Percentiles rank a stretch among this genome's conserved stretches.
These are phyloP conservation scores for Exophiala sp. DNA, from an alignment of 2,329 filamentous ascomycete genomes.

Conservation along the genomic window DNA sequence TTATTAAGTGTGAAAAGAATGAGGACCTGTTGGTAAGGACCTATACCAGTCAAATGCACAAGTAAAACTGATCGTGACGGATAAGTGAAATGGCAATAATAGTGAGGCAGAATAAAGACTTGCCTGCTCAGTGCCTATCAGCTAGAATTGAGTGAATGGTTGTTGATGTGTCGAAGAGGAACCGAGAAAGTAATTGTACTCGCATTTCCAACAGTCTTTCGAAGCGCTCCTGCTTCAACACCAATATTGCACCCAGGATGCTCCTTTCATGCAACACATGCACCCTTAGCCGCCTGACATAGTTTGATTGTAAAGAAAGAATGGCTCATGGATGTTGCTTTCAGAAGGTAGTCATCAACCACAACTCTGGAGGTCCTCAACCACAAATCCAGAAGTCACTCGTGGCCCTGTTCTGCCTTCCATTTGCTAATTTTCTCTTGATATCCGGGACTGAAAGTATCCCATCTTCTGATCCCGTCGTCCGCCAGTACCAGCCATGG, in stretches of 20 bases:
- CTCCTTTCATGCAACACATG: background rate
- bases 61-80: background rate
- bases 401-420: slow-evolving; percentile 24
- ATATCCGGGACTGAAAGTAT: slow-evolving; percentile 27
- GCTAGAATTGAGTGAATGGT: background rate
- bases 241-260: background rate
- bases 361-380: background rate
- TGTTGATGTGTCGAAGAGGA: background rate
- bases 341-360: background rate
- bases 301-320: background rate
- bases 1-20: background rate
- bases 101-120: slow-evolving; percentile 9
- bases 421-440: slow-evolving; percentile 29
- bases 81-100: slow-evolving; percentile 2
- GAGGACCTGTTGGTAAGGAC: background rate
- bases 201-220: too few species aligned
- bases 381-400: slow-evolving; percentile 18
- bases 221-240: background rate
- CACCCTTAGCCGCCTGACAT: background rate
- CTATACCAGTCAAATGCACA: too few species aligned
- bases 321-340: background rate
- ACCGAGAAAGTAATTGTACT: too few species aligned
- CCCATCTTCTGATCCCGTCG: slow-evolving; percentile 34
- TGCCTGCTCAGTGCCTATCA: background rate
- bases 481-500: slow-evolving; percentile 39